These are phyloP conservation scores for Penicillium antarcticum DNA, from an alignment of 495 filamentous ascomycete genomes.

Conservation along the genomic window DNA sequence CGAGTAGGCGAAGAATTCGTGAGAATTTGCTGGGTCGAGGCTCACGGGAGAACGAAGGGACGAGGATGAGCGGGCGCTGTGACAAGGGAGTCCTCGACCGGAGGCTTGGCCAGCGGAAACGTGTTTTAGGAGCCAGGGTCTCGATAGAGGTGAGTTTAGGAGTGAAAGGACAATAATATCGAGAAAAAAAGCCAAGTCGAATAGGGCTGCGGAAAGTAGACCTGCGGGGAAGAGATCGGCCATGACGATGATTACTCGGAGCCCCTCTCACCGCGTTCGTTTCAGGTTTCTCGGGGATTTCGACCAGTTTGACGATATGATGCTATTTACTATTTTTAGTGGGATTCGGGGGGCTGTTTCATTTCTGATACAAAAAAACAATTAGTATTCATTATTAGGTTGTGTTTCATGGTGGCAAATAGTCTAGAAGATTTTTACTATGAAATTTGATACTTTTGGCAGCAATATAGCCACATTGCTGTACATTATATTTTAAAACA, in stretches of 20 bases:
- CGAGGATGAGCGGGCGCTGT: conserved; percentile 16
- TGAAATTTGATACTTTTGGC: too few relatives aligned
- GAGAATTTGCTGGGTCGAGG: conserved; percentile 24
- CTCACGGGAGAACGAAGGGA: conserved; percentile 16
- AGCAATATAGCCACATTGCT: too few relatives aligned
- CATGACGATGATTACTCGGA: conserved; percentile 8
- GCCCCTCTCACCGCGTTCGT: not conserved
- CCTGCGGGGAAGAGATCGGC: conserved; percentile 10
- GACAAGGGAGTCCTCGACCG: conserved; percentile 15
- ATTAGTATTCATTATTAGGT: too few relatives aligned
- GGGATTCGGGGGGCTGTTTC: too few relatives aligned
- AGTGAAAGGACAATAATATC: not conserved
- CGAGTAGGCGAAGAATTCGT: conserved; percentile 38
- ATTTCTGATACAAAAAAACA: too few relatives aligned
- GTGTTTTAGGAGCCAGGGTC: conserved; percentile 43
- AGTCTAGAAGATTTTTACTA: too few relatives aligned
- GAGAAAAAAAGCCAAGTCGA: not conserved
- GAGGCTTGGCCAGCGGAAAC: conserved; percentile 26
- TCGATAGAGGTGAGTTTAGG: not conserved
- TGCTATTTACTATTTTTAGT: too few relatives aligned
- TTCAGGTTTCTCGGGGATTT: too few relatives aligned
- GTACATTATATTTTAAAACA: too few relatives aligned
- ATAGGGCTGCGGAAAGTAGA: not conserved
- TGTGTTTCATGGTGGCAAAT: not conserved
- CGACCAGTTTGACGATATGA: too few relatives aligned